These are phyloP conservation scores for Prunus fruticosa DNA, from an alignment of 306 rosid genomes.

Conservation along the genomic window DNA sequence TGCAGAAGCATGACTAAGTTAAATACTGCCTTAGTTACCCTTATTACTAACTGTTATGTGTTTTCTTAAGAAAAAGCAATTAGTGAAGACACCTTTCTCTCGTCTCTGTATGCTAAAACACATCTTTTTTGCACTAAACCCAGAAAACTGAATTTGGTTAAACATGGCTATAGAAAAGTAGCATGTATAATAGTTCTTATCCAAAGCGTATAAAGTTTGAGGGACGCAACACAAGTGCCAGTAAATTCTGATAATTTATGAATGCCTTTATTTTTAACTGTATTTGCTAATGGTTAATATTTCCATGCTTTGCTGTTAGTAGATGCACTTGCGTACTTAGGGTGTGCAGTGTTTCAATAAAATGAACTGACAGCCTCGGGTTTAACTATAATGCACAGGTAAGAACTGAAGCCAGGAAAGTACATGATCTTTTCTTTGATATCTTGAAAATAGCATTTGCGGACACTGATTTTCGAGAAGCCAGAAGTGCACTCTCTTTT, in stretches of 20 bases:
- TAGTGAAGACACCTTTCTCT: background rate
- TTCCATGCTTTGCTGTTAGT: background rate
- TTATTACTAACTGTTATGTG: background rate
- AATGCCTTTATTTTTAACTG: background rate
- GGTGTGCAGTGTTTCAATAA: background rate
- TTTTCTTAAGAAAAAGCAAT: background rate
- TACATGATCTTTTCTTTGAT: conserved; percentile 86
- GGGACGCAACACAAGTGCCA: conserved; percentile 5
- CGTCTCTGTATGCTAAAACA: background rate
- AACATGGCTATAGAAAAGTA: background rate
- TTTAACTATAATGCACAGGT: conserved; percentile 50
- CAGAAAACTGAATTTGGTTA: background rate
- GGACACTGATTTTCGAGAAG: conserved; percentile 74
- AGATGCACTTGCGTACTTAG: background rate
- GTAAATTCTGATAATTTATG: background rate
- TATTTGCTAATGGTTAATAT: background rate
- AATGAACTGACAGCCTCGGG: conserved; percentile 19
- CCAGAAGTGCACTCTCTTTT: conserved; percentile 64
- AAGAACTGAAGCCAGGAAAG: conserved; percentile 79
- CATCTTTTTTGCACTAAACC: background rate
- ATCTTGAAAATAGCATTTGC: conserved; percentile 79
- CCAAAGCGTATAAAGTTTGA: background rate
- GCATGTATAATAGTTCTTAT: background rate
- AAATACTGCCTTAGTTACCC: background rate
- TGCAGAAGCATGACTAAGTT: background rate